Evolutionary conservation across 352 stramenopile species (phyloP), one percentile per base, ranked within the genome.

Genomic region (Globisporangium heterothallicum): DNA sequence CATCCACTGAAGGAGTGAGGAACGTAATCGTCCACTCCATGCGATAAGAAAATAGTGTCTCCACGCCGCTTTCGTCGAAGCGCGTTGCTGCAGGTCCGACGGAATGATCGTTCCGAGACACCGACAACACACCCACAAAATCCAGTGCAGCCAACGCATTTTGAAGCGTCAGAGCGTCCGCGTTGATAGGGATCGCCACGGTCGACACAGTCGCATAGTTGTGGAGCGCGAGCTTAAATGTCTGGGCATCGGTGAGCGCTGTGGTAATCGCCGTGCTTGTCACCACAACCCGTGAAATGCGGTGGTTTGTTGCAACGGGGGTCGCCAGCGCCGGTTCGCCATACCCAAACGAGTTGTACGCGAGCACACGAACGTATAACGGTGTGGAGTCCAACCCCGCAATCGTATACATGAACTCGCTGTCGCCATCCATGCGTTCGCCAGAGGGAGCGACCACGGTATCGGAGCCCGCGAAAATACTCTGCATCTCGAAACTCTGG

Each of bases 11-110:
- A 12, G 61, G 27, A 0, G 61, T 64, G n/a, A 58, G 58, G 57
- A 94, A 95, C 7, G 79, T 93, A 30, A 95, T 88, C 16, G 66
- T 85, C 78, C 78, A 95, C 30, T 74, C 61, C n/a, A 92, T 26
- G 7, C 67, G 53, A 16, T 88, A 80, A 3, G 67, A 54, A 1
- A 34, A 57, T 1, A 53, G 51, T 1, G 72, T 85, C 29, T 66
- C 61, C 6, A 88, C 54, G 2, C 51, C 55, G 21, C 75, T 86
- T 0, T 29, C 41, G 36, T 94, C 83, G 25, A 77, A 89, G 2
- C 59, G 63, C 0, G 61, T 64, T 0, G 59, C 61, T 0, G 41
- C 42, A 2, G 64, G 50, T 0, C 78, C 83, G 2, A 57, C 63
- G 0, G 83, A 94, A 22, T 88, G 77, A 24, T 92, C 83, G 4